phyloP scores from a whole-genome alignment of 192 early-diverging fungal genomes.

The Coemansia sp. region DNA sequence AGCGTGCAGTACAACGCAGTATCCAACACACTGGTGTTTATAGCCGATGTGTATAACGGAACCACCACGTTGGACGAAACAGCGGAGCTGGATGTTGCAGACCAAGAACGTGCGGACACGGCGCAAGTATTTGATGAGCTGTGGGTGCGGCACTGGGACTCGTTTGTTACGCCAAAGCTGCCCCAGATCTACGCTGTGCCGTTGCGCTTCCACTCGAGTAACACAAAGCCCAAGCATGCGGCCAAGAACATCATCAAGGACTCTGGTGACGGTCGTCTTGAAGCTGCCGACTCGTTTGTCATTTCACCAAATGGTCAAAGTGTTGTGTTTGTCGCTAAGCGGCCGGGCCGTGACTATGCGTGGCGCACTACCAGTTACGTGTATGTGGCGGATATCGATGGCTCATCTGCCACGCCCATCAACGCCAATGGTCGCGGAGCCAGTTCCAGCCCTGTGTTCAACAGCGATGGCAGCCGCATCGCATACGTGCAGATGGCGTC shows the following conservation, averaged over 20 bases:
- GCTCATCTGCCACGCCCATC: slow-evolving; percentile 45
- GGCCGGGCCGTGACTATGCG: slow-evolving; percentile 60
- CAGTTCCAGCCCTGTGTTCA: slow-evolving; percentile 63
- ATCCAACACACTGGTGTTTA: slow-evolving; percentile 61
- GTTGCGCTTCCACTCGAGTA: slow-evolving; percentile 35
- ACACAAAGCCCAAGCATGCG: slow-evolving; percentile 15
- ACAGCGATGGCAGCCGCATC: slow-evolving; percentile 62
- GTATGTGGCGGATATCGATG: slow-evolving; percentile 61
- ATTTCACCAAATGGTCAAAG: slow-evolving; percentile 65
- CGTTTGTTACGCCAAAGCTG: slow-evolving; percentile 60
- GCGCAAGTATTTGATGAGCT: slow-evolving; percentile 66
- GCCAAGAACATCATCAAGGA: slow-evolving; percentile 38
- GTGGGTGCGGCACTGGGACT: slow-evolving; percentile 85
- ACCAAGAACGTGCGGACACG: slow-evolving; percentile 57
- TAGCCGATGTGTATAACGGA: slow-evolving; percentile 64
- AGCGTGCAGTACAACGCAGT: slow-evolving; percentile 60
- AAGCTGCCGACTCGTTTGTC: slow-evolving; percentile 58
- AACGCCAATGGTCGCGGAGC: slow-evolving; percentile 58
- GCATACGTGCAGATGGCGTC: slow-evolving; percentile 74
- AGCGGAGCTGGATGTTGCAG: slow-evolving; percentile 54
- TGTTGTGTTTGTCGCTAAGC: slow-evolving; percentile 73
- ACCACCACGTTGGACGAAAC: slow-evolving; percentile 60
- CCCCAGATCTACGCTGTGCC: slow-evolving; percentile 62
- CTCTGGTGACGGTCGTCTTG: slow-evolving; percentile 56
- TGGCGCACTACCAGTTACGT: slow-evolving; percentile 78